Percentiles rank a stretch among this genome's conserved stretches.
Conservation (phyloP, 345 rosid species). For the Garcia nutans region DNA sequence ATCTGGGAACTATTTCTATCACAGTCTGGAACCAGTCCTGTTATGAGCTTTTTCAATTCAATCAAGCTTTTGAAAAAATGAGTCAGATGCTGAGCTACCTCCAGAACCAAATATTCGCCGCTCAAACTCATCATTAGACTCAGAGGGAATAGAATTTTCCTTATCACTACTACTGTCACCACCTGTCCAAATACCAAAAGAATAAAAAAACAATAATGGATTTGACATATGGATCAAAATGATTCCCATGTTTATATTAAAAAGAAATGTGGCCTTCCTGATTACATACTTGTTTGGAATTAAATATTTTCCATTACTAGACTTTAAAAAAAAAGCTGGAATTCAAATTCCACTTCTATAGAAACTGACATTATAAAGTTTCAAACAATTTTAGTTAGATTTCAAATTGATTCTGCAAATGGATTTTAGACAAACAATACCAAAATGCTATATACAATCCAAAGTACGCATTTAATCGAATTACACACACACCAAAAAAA, state of each 20-base stretch:
- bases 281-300: too few relatives aligned
- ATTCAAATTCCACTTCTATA: not conserved
- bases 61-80: slow-evolving; percentile 22
- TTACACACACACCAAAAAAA: too few relatives aligned
- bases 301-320: not conserved
- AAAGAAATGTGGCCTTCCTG: too few relatives aligned
- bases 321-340: not conserved
- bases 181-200: slow-evolving; percentile 4
- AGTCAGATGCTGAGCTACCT: slow-evolving; percentile 14
- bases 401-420: not conserved
- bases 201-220: not conserved
- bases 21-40: not conserved
- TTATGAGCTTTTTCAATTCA: slow-evolving; percentile 5
- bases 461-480: not conserved
- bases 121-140: slow-evolving; percentile 38
- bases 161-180: not conserved
- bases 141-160: not conserved
- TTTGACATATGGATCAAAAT: not conserved
- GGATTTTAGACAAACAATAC: not conserved
- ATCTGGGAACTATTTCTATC: not conserved
- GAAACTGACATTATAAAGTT: not conserved
- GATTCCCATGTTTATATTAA: not conserved
- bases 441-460: not conserved
- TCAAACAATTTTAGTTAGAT: not conserved
- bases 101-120: slow-evolving; percentile 36